Conservation (phyloP, 805 yeast genomes). For the Candida xyloterini region DNA sequence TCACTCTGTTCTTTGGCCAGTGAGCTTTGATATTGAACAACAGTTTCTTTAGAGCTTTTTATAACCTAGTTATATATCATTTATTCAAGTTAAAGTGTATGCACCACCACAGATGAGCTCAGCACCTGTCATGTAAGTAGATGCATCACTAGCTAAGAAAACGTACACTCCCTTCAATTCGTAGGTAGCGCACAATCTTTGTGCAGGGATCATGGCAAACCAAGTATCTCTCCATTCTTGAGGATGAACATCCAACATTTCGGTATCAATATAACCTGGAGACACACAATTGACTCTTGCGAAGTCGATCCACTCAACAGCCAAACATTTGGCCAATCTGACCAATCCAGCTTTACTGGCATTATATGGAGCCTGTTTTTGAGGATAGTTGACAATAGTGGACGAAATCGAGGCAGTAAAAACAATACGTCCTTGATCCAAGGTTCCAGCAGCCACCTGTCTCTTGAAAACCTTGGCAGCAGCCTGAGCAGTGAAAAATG, state of each 20-base stretch:
- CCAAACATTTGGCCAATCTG: slow-evolving; percentile 42
- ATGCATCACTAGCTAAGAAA: slow-evolving; percentile 49
- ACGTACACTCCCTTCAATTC: slow-evolving; percentile 50
- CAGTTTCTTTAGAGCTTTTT: slow-evolving; percentile 5
- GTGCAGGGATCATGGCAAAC: slow-evolving; percentile 36
- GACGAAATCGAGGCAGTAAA: slow-evolving; percentile 52
- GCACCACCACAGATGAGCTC: slow-evolving; percentile 47
- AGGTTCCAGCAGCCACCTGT: slow-evolving; percentile 31
- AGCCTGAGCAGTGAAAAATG: slow-evolving; percentile 47
- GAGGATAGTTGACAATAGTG: slow-evolving; percentile 47
- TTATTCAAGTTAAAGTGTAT: slow-evolving; percentile 25
- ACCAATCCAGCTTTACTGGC: slow-evolving; percentile 45
- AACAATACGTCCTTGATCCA: slow-evolving; percentile 40
- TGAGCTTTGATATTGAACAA: slow-evolving; percentile 16
- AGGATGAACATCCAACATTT: slow-evolving; percentile 32
- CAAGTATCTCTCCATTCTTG: slow-evolving; percentile 23
- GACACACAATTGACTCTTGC: slow-evolving; percentile 47
- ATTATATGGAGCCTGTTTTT: slow-evolving; percentile 45
- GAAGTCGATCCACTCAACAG: slow-evolving; percentile 44
- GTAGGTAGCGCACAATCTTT: slow-evolving; percentile 44
- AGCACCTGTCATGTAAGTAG: slow-evolving; percentile 45
- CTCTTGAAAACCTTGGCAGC: slow-evolving; percentile 43
- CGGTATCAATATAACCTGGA: slow-evolving; percentile 49
- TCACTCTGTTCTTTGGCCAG: slow-evolving; percentile 17
- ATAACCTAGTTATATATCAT: background rate